Evolutionary conservation across 352 stramenopile genomes (phyloP).

Genomic region (Thalassiosira mediterranea): DNA sequence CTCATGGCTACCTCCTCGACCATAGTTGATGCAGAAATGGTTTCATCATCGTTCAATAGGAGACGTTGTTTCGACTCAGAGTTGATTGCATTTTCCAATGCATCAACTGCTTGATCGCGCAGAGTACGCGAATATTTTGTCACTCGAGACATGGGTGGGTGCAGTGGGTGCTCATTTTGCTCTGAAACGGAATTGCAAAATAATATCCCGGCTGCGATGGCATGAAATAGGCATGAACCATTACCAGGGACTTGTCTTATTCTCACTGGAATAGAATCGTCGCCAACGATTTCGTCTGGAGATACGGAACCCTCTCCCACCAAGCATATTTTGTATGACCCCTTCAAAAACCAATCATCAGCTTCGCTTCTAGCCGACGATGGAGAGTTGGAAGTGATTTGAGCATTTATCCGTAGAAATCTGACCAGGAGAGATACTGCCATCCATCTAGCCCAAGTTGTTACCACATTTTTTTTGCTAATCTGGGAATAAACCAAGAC

Average conservation of each 20-base stretch:
- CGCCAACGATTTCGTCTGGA: neutral
- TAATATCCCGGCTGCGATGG: slow-evolving; percentile 62
- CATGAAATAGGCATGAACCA: slow-evolving; percentile 89
- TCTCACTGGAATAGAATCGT: slow-evolving; percentile 24
- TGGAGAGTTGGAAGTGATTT: slow-evolving; percentile 18
- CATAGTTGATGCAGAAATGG: slow-evolving; percentile 41
- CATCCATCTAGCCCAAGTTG: slow-evolving; percentile 31
- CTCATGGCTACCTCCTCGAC: slow-evolving; percentile 59
- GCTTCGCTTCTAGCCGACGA: slow-evolving; percentile 11
- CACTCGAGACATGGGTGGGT: slow-evolving; percentile 18
- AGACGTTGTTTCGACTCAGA: neutral
- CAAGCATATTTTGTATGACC: slow-evolving; percentile 20
- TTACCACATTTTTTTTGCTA: too few relatives aligned
- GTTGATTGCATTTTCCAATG: slow-evolving; percentile 19
- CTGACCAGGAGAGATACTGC: slow-evolving; percentile 19
- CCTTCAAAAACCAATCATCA: slow-evolving; percentile 39
- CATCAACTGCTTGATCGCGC: slow-evolving; percentile 62
- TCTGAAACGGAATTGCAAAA: slow-evolving; percentile 1
- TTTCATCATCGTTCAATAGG: slow-evolving; percentile 23
- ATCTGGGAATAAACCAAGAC: too few relatives aligned
- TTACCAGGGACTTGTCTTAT: slow-evolving; percentile 85
- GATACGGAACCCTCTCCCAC: neutral
- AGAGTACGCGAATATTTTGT: slow-evolving; percentile 29
- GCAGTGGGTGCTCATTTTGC: neutral
- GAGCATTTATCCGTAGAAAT: slow-evolving; percentile 34